These are phyloP conservation scores for Parietichytrium sp. DNA, from an alignment of 108 stramenopile species.

Conservation along the genomic window DNA sequence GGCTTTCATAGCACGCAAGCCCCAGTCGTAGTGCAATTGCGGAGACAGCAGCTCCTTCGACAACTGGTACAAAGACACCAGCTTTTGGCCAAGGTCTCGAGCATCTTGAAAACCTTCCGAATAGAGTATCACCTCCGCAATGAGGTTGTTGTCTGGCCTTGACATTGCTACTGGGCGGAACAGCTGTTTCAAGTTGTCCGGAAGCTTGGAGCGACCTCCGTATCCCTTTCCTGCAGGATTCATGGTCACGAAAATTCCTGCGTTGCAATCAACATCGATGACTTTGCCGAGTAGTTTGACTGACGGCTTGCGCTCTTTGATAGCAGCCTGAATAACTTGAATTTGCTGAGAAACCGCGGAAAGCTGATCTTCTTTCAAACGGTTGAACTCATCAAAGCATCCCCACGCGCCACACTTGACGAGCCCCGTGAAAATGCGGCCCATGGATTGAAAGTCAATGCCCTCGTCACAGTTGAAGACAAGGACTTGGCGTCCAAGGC, in stretches of 20 bases:
- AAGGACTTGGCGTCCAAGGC: slow-evolving; percentile 66
- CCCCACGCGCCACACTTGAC: slow-evolving; percentile 73
- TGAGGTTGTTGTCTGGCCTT: slow-evolving; percentile 66
- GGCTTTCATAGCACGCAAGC: slow-evolving; percentile 66
- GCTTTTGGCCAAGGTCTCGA: slow-evolving; percentile 56
- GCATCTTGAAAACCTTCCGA: slow-evolving; percentile 62
- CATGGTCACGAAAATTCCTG: slow-evolving; percentile 70
- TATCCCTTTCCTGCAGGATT: slow-evolving; percentile 71
- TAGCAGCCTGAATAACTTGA: slow-evolving; percentile 68
- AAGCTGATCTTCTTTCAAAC: slow-evolving; percentile 70
- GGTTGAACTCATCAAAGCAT: slow-evolving; percentile 74
- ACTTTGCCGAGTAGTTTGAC: slow-evolving; percentile 56
- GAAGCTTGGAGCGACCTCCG: slow-evolving; percentile 65
- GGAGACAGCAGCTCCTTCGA: slow-evolving; percentile 54
- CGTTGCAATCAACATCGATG: slow-evolving; percentile 62
- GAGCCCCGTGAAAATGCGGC: slow-evolving; percentile 68
- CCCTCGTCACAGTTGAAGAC: slow-evolving; percentile 74
- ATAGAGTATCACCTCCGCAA: slow-evolving; percentile 66
- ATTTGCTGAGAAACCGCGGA: slow-evolving; percentile 71
- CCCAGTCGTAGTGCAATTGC: slow-evolving; percentile 75
- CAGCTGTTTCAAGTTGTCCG: slow-evolving; percentile 70
- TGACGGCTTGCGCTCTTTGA: slow-evolving; percentile 51
- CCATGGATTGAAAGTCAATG: slow-evolving; percentile 67
- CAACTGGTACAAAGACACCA: slow-evolving; percentile 61
- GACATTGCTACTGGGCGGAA: slow-evolving; percentile 74